Evolutionary conservation across 129 eudicot genomes (phyloP), one percentile per base, ranked within the genome.

Genomic region (Tagetes patula): DNA sequence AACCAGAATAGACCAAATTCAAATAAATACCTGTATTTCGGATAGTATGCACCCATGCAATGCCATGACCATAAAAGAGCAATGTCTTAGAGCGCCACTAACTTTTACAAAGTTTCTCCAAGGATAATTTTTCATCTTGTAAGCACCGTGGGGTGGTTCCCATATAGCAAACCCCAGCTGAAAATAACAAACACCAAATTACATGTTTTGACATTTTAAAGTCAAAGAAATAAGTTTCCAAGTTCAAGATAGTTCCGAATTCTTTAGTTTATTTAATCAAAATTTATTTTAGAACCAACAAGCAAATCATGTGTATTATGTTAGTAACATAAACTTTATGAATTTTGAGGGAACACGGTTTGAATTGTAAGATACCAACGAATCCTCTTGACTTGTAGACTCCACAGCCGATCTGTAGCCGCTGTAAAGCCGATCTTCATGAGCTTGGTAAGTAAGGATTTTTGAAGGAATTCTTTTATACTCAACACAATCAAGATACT

Each of bases 101-200:
- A 89, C 75, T 85, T 85, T 89, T 53, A 83, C 91, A 63, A 85
- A 89, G 65, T 78, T 85, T 74, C 71, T 85, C 98, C 98, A 93
- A 14, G 98, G 98, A 89, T 89, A 84, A 12, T 74, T 65, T n/a
- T 72, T 75, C 85, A 73, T 85, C 70, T 81, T 93, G 82, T 85
- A 93, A 48, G 76, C 84, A 36, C 98, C 98, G 64, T 93, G 96
- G 2, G 98, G 90, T n/a, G 96, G 98, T 68, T 93, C 98, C 96
- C 98, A 93, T 5, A 87, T 64, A 47, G 98, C 98, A 74, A 93
- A 93, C 1, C 89, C 83, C 78, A 89, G 12, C 98, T 93, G 82
- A n/a, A 78, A 4, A 70, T 5, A 64, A 60, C 55, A 66, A 73
- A 66, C 37, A 66, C 40, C 31, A 1, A 37, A 32, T 53, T 43